Evolutionary conservation across 78 protist genomes (phyloP), one percentile per base, ranked within the genome.

Genomic region (Speleostelium caveatum): DNA sequence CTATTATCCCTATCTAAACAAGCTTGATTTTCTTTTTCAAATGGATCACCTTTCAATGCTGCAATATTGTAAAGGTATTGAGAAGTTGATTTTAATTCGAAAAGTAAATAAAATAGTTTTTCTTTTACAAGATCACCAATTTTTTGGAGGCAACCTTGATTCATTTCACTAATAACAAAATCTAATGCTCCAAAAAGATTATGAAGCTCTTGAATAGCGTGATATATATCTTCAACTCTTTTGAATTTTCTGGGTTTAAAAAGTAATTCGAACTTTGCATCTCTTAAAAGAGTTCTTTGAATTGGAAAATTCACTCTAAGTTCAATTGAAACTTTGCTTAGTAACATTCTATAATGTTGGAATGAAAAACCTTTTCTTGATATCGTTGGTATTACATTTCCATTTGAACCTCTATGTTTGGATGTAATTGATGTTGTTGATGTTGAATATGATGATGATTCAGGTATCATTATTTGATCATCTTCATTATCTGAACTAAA

Each of bases 101-200:
- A 22, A 0, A 65, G 24, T 65, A 65, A 8, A 0, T 24, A 1
- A 4, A 65, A 21, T 22, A 65, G 19, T 21, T 33, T 0, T 2
- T 36, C 49, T 33, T 16, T 36, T 36, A 22, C 38, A 7, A 30
- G 8, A 3, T 16, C 6, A 21, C 72, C 72, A 63, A 63, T 36
- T 3, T 39, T 35, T 35, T 49, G 5, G 7, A 63, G 32, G 22
- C 22, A 33, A 35, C 4, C 32, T 63, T 63, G 72, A 63, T 63
- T 35, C 0, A 49, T 22, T 21, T 63, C 33, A 22, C 32, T 63
- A 1, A 63, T 63, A 39, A 63, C 36, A 38, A 63, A 63, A 35
- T 63, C 72, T 30, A 63, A 63, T 21, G 72, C 72, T 35, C 72
- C 72, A 22, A 63, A 63, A 35, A 63, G 36, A 63, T 63, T 63